A percentile compares a stretch with the other conserved stretches of the same genome.
Evolutionary conservation across 345 rosid genomes (phyloP).

Genomic region (Hibiscus tridactylites): DNA sequence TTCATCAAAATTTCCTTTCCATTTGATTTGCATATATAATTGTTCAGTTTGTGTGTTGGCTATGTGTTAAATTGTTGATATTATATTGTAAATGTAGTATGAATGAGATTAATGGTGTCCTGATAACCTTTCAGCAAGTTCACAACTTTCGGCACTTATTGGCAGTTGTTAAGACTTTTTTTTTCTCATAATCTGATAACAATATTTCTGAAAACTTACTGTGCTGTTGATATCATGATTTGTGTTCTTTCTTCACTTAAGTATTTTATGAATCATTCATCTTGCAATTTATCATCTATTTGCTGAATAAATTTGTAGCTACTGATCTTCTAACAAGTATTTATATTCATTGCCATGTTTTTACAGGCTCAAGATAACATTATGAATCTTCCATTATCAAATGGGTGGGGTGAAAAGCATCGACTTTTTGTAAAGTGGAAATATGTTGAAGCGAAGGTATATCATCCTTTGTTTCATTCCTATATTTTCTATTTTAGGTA

Average conservation of each 20-base stretch:
- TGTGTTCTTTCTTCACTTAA: neutral
- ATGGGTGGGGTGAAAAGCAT: conserved; percentile 96
- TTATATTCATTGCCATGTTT: conserved; percentile 15
- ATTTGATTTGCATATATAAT: neutral
- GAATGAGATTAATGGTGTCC: neutral
- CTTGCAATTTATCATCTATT: neutral
- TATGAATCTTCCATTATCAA: conserved; percentile 73
- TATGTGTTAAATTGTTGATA: neutral
- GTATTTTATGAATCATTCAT: neutral
- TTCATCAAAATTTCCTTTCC: neutral
- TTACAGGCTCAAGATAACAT: conserved; percentile 90
- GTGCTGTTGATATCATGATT: neutral
- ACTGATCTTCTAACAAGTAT: conserved; percentile 14
- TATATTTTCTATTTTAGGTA: neutral
- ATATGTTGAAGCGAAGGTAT: conserved; percentile 77
- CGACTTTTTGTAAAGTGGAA: conserved; percentile 80
- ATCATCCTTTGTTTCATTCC: conserved; percentile 14
- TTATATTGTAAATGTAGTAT: neutral
- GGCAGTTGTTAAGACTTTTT: too few species aligned
- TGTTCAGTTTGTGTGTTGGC: neutral
- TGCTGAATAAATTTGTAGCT: neutral
- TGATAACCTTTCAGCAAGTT: neutral
- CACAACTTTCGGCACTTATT: neutral
- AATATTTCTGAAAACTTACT: neutral
- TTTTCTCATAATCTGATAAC: neutral